These are phyloP conservation scores for Neolentinus lepideus DNA, from an alignment of 1,284 basidiomycete genomes.

Conservation along the genomic window DNA sequence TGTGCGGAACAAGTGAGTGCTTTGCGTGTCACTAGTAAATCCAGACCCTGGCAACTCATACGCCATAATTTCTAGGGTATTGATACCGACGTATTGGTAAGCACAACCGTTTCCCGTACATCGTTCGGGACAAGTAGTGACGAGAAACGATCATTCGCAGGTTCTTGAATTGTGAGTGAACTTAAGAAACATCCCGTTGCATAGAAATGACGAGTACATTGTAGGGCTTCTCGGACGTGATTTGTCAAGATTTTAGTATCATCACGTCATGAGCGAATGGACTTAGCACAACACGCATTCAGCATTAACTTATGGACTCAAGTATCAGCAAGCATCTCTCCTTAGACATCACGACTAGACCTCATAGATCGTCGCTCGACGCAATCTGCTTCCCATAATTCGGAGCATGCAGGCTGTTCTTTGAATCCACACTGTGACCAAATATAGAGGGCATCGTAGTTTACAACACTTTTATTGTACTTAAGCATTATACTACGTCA, in stretches of 20 bases:
- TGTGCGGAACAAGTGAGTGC: conserved; percentile 60
- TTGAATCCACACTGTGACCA: no score
- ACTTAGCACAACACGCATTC: no score
- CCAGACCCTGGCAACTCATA: not conserved
- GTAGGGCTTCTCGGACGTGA: not conserved
- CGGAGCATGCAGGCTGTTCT: no score
- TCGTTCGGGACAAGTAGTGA: not conserved
- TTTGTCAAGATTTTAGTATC: not conserved
- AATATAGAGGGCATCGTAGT: no score
- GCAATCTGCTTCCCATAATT: no score
- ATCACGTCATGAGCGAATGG: not conserved
- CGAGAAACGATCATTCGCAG: not conserved
- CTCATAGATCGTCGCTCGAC: no score
- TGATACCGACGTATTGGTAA: conserved; percentile 69
- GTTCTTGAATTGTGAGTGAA: conserved; percentile 2
- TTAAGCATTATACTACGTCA: no score
- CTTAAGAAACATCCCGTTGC: not conserved
- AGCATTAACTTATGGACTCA: not conserved
- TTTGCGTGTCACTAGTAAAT: conserved; percentile 14
- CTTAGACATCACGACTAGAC: no score
- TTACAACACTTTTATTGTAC: no score
- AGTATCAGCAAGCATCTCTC: not conserved
- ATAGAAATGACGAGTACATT: not conserved
- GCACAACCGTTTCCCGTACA: not conserved
- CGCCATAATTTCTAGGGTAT: conserved; percentile 36